Conservation (phyloP, 495 filamentous ascomycete genomes). For the Hypoxylon trugodes region DNA sequence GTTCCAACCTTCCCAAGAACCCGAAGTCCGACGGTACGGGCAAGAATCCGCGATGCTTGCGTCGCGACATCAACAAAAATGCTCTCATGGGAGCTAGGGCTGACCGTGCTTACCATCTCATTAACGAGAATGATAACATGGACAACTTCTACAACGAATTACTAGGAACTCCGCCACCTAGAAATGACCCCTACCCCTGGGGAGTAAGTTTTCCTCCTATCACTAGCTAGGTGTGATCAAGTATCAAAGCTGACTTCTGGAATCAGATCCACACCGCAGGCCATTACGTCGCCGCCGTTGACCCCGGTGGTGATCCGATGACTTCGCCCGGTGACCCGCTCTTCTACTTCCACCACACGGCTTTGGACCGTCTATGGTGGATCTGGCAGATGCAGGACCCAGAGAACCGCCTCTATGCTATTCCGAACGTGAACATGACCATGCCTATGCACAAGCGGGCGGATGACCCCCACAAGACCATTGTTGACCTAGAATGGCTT, state of each 20-base stretch:
- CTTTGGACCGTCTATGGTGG: constrained; percentile 67
- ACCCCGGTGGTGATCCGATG: constrained; percentile 65
- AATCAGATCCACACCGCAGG: constrained; percentile 65
- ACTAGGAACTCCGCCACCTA: constrained; percentile 53
- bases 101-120: constrained; percentile 55
- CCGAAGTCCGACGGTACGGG: constrained; percentile 43
- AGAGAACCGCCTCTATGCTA: constrained; percentile 33
- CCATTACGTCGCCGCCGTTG: constrained; percentile 68
- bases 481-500: constrained; percentile 48
- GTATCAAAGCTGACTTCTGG: constrained; percentile 47
- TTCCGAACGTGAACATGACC: constrained; percentile 35
- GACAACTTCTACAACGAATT: constrained; percentile 62
- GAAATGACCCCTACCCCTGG: constrained; percentile 50
- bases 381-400: constrained; percentile 63
- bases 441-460: constrained; percentile 36
- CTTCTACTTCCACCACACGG: constrained; percentile 66
- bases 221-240: background rate
- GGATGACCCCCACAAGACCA: constrained; percentile 36
- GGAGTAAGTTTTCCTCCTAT: constrained; percentile 41
- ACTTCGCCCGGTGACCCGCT: constrained; percentile 61
- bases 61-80: constrained; percentile 62
- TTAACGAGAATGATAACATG: constrained; percentile 57
- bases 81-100: constrained; percentile 59
- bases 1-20: constrained; percentile 46
- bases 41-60: constrained; percentile 52